Base-by-base conservation (phyloP, 2,329 filamentous ascomycete species). In the Penicillium sp. region DNA sequence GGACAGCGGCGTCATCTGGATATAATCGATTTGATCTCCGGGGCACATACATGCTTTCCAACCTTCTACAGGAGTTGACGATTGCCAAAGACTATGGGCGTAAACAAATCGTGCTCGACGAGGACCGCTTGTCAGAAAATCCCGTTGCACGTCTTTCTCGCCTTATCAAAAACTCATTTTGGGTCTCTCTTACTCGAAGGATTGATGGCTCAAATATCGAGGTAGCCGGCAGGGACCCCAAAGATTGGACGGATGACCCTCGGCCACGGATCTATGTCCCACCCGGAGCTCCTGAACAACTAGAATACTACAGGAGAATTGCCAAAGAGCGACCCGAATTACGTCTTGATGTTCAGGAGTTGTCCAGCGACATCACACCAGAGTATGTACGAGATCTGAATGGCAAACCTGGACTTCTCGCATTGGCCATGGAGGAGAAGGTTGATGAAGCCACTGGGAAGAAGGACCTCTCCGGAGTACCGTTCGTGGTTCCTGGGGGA, bases 11-110 rank as follows among this genome's bases (percentile, higher is more conserved):
- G 23, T 97, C 93, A 41, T 92, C 91, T 69, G 94, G 93, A 47
- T 88, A 91, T 81, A 94, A 93, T 73, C 88, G 89, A 66, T 93
- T 94, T 77, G 93, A 98, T 74, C 87, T 99, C 65, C 91, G 94
- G 67, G 95, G 95, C 71, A 98, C 92, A 35, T 99, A 99, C 78
- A 96, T 96, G 90, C 86, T 99, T 62, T 97, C 94, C 65, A 99
- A 98, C 76, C 87, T 98, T 50, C 84, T 98, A 46, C 95, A 99
- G 79, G 95, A 99, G 79, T 86, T 99, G 67, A 95, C 91, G 1
- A 85, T 98, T 68, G 95, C 95, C 67, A 90, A 96, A 82, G 91
- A 96, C 75, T 93, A 92, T 73, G 93, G 92, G 62, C 90, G 92
- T 64, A 92, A 93, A 78, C 89, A 92, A 73, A 94, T 98, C 70